A percentile compares a stretch with the other conserved stretches of the same genome.
Conservation (phyloP, 768 basidiomycete genomes). For the Lactarius trivialis region DNA sequence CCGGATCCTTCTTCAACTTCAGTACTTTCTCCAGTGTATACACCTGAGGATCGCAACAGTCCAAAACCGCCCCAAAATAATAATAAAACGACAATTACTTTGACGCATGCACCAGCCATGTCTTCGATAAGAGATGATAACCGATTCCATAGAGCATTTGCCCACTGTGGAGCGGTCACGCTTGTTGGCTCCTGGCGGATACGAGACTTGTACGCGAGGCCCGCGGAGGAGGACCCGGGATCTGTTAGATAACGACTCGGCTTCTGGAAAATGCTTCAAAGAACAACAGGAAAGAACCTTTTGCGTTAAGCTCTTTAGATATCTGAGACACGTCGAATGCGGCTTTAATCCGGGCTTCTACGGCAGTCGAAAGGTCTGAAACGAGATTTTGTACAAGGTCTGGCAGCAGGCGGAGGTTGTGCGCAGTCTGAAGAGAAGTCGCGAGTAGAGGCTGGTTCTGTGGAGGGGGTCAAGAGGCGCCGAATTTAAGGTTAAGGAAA, state of each 20-base stretch:
- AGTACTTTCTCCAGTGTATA: constrained; percentile 94
- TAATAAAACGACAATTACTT: constrained; percentile 38
- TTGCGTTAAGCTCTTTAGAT: constrained; percentile 75
- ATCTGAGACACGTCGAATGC: constrained; percentile 86
- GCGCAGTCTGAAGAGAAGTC: constrained; percentile 91
- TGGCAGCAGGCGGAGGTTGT: constrained; percentile 83
- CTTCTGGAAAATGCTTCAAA: background rate
- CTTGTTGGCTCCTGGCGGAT: constrained; percentile 88
- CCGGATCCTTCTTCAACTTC: constrained; percentile 77
- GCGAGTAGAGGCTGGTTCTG: constrained; percentile 90
- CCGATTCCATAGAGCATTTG: constrained; percentile 70
- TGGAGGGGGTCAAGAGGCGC: constrained; percentile 9
- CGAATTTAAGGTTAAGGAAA: background rate
- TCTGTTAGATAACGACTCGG: constrained; percentile 27
- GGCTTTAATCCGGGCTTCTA: constrained; percentile 70
- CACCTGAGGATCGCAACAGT: constrained; percentile 44
- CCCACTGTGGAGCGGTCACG: constrained; percentile 81
- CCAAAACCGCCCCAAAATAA: background rate
- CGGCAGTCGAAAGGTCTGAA: constrained; percentile 71
- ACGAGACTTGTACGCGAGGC: constrained; percentile 72
- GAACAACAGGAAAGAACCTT: constrained; percentile 43
- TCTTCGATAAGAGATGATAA: constrained; percentile 82
- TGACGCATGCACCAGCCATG: constrained; percentile 86
- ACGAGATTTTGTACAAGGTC: constrained; percentile 75
- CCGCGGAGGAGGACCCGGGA: constrained; percentile 26